Base-by-base conservation (phyloP, 2,329 filamentous ascomycete species). In the Aspergillus arachidicola region DNA sequence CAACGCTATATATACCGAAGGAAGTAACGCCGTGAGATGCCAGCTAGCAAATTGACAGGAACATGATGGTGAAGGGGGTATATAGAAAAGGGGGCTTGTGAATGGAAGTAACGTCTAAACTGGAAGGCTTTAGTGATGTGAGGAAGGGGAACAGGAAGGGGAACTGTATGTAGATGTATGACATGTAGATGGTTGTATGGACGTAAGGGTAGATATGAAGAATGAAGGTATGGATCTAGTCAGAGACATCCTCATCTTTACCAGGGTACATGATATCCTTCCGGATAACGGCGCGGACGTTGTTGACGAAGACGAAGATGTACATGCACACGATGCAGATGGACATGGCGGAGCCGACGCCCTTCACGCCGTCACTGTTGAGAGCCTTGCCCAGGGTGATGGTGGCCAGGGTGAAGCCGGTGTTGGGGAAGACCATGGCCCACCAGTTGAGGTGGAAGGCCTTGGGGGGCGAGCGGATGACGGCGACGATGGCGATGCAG, bases 341-440 rank as follows among this genome's bases (percentile, higher is more conserved):
- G 0, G 86, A 86, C 81, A 89, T 81, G 21, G 82, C 85, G 19
- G 83, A 84, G 2, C 82, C 82, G 26, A 88, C 77, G 58, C 83
- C 84, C 70, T 83, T 71, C n/a, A 89, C 76, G 0, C 80, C 84
- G 0, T 79, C 64, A 68, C 85, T 89, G 0, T 80, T 74, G 12
- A 88, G 76, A 0, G 76, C 81, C n/a, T 80, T 80, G 2, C 84
- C 87, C 53, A 89, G 77, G 16, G 85, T 79, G 46, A 90, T 86
- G 4, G 83, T 84, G 0, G 86, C 84, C 45, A 90, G 78, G 1
- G 85, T 86, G 58, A 90, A 84, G 0, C 87, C 88, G 1, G 85
- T 86, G 63, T 90, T 89, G 6, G 88, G 87, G 69, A 90, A 90
- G 38, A 90, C 84, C 73, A 89, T 88, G 6, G 86, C 86, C 82